These are phyloP conservation scores for Epichloe sp. DNA, from an alignment of 2,329 filamentous ascomycete species.

Conservation along the genomic window DNA sequence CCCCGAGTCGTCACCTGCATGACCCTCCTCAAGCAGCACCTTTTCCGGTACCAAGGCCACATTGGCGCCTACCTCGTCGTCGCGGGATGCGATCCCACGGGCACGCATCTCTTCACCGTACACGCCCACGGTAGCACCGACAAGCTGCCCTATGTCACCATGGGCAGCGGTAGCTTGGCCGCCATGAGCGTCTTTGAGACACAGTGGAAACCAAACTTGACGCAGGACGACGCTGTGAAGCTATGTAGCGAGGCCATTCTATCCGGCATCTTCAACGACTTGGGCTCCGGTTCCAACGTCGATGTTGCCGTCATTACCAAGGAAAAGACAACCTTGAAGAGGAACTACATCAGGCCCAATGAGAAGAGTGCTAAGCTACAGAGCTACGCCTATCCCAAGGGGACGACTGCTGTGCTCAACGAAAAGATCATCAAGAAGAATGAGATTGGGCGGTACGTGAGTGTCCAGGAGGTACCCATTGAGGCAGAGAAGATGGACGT, in stretches of 20 bases:
- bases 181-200: slow-evolving; percentile 99
- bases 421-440: slow-evolving; percentile 93
- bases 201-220: slow-evolving; percentile 72
- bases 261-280: slow-evolving; percentile 96
- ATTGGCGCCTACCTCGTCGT: slow-evolving; percentile 97
- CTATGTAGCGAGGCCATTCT: slow-evolving; percentile 78
- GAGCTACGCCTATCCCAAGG: slow-evolving; percentile 80
- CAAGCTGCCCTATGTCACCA: slow-evolving; percentile 98
- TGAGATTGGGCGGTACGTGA: slow-evolving; percentile 88
- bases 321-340: slow-evolving; percentile 86
- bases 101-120: slow-evolving; percentile 90
- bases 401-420: slow-evolving; percentile 91
- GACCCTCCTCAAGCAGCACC: slow-evolving; percentile 98
- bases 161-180: slow-evolving; percentile 90
- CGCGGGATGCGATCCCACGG: slow-evolving; percentile 90
- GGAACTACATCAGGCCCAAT: slow-evolving; percentile 90
- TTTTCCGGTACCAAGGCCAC: slow-evolving; percentile 96
- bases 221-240: slow-evolving; percentile 67
- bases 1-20: slow-evolving; percentile 97
- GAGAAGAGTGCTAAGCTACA: slow-evolving; percentile 80
- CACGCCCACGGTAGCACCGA: slow-evolving; percentile 97
- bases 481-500: slow-evolving; percentile 60
- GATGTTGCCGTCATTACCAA: slow-evolving; percentile 91
- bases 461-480: slow-evolving; percentile 69
- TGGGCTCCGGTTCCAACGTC: slow-evolving; percentile 94